Conservation (phyloP, 2,329 filamentous ascomycete genomes). For the Macrophomina phaseolina region DNA sequence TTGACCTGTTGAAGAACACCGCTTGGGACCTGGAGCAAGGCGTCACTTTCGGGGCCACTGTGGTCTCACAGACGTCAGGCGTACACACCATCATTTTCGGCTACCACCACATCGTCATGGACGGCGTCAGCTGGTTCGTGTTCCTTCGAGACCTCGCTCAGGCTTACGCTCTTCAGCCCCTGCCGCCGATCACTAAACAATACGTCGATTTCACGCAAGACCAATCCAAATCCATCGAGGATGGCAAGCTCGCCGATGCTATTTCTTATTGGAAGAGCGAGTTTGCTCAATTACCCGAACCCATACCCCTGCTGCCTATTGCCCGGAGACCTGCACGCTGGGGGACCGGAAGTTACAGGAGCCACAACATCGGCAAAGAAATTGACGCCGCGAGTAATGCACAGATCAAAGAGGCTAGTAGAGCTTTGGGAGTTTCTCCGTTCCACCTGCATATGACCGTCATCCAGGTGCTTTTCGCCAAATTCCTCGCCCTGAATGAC, state of each 20-base stretch:
- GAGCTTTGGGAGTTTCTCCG: constrained; percentile 39
- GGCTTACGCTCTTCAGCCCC: constrained; percentile 26
- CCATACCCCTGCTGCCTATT: too few relatives aligned
- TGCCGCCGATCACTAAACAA: neutral
- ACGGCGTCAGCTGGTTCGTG: constrained; percentile 37
- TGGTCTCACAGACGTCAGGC: constrained; percentile 5
- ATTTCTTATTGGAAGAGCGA: too few relatives aligned
- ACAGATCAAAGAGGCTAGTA: constrained; percentile 22
- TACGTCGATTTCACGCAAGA: constrained; percentile 9
- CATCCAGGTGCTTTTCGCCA: constrained; percentile 43
- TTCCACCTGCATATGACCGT: constrained; percentile 57
- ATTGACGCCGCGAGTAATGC: neutral
- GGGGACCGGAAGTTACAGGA: too few relatives aligned
- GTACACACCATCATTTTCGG: constrained; percentile 34
- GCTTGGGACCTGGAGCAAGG: too few relatives aligned
- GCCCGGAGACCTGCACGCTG: too few relatives aligned
- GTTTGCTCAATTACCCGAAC: too few relatives aligned
- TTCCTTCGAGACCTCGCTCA: constrained; percentile 35
- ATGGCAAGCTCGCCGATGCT: too few relatives aligned
- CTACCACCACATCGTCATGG: constrained; percentile 44
- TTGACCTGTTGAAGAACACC: too few relatives aligned
- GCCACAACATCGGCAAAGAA: too few relatives aligned
- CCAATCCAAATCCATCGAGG: too few relatives aligned
- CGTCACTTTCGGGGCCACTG: neutral
- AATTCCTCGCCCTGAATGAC: constrained; percentile 42